These are phyloP conservation scores for Magnolia officinalis DNA, from an alignment of 164 flowering plant species.

Conservation along the genomic window DNA sequence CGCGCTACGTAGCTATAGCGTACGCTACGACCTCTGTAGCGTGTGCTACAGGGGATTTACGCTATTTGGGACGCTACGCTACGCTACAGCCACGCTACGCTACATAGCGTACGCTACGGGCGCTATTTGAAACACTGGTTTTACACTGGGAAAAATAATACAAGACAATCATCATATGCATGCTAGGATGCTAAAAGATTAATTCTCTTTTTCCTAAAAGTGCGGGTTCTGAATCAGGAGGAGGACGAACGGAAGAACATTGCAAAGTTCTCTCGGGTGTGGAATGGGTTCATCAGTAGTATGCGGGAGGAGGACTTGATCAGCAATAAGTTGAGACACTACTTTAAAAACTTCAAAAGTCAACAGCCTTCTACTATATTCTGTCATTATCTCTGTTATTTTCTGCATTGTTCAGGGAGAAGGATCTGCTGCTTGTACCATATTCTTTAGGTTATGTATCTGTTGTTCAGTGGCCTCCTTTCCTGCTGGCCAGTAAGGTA, in stretches of 20 bases:
- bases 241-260: slow-evolving; percentile 42
- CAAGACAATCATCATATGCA: background rate
- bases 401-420: slow-evolving; percentile 50
- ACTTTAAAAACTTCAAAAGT: slow-evolving; percentile 3
- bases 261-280: slow-evolving; percentile 81
- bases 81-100: no score
- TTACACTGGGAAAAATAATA: no score
- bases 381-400: slow-evolving; percentile 8
- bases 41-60: no score
- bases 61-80: no score
- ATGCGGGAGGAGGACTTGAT: slow-evolving; percentile 83
- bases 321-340: slow-evolving; percentile 51
- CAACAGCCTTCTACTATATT: background rate
- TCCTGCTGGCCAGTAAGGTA: slow-evolving; percentile 91
- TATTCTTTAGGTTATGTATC: slow-evolving; percentile 52
- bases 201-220: background rate
- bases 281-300: slow-evolving; percentile 83
- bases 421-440: slow-evolving; percentile 79
- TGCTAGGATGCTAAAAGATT: background rate
- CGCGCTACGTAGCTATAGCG: no score
- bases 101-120: no score
- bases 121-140: no score
- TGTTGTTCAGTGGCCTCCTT: slow-evolving; percentile 96
- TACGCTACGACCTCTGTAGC: no score
- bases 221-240: background rate